These are phyloP conservation scores for Andrographis paniculata DNA, from an alignment of 305 asterid species.

Conservation along the genomic window DNA sequence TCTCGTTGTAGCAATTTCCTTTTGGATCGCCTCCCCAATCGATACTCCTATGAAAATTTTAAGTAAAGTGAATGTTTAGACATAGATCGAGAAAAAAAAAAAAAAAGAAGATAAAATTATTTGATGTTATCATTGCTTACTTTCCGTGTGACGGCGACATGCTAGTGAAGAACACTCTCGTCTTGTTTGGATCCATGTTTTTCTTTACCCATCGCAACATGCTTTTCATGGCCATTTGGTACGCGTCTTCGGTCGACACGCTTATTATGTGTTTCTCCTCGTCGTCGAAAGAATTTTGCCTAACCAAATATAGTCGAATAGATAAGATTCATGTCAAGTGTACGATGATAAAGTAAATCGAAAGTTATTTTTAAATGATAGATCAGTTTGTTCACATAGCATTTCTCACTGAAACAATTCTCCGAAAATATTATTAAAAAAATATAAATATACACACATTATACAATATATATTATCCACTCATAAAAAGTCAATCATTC, in stretches of 20 bases:
- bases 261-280: constrained; percentile 36
- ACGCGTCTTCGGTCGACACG: constrained; percentile 49
- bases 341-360: too few relatives aligned
- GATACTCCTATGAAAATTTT: constrained; percentile 30
- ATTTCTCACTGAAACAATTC: too few relatives aligned
- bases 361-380: too few relatives aligned
- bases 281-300: constrained; percentile 44
- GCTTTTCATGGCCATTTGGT: constrained; percentile 52
- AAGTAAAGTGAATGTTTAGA: neutral
- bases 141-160: constrained; percentile 66
- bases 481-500: too few relatives aligned
- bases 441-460: too few relatives aligned
- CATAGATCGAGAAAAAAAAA: neutral
- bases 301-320: neutral
- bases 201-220: constrained; percentile 52
- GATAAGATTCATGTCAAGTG: neutral
- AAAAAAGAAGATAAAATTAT: neutral
- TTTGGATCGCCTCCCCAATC: constrained; percentile 53
- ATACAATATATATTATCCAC: too few relatives aligned
- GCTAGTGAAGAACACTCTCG: constrained; percentile 65
- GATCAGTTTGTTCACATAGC: too few relatives aligned
- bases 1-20: constrained; percentile 56
- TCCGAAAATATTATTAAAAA: too few relatives aligned
- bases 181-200: constrained; percentile 44
- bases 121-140: constrained; percentile 24